Conservation (phyloP, 176 grass and related monocot genomes). For the Microstegium vimineum region DNA sequence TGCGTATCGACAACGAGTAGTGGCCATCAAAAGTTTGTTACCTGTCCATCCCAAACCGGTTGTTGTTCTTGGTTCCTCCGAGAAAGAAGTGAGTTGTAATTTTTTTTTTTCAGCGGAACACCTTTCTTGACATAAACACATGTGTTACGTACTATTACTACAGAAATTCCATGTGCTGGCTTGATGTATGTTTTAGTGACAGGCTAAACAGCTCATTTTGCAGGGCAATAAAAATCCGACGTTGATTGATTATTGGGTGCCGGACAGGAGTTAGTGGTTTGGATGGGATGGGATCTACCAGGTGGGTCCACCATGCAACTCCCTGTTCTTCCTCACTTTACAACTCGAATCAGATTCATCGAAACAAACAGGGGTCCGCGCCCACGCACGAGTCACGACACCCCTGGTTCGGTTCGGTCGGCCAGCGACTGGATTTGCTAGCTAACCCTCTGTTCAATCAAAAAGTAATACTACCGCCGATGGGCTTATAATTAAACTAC, state of each 20-base stretch:
- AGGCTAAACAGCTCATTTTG: conserved; percentile 9
- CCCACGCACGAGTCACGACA: background rate
- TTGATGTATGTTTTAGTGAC: background rate
- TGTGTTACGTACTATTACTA: background rate
- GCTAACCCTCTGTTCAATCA: background rate
- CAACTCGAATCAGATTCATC: conserved; percentile 17
- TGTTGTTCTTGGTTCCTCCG: background rate
- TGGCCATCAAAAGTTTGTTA: conserved; percentile 13
- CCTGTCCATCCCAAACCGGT: background rate
- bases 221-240: background rate
- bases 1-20: background rate
- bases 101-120: too few species aligned
- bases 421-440: background rate
- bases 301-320: background rate
- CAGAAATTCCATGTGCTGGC: background rate
- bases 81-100: too few species aligned
- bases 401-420: background rate
- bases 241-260: background rate
- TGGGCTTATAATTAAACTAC: background rate
- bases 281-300: conserved; percentile 36
- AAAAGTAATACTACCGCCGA: background rate
- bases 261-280: conserved; percentile 31
- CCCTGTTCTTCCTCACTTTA: conserved; percentile 15
- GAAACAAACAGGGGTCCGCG: background rate
- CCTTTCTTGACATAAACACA: background rate